Evolutionary conservation across 148 eudicot species (phyloP).

Genomic region (Mesembryanthemum crystallinum): DNA sequence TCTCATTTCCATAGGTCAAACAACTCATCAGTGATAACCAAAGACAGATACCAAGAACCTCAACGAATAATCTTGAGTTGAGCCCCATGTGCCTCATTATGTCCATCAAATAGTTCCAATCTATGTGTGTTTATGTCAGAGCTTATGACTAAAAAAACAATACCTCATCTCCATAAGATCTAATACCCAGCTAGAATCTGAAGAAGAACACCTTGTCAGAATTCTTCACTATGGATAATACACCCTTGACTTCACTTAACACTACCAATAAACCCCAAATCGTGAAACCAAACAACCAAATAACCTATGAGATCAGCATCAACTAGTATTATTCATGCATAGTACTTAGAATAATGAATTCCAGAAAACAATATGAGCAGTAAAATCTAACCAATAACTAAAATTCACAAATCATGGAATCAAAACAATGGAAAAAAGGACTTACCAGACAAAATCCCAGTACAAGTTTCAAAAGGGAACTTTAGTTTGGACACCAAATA

Average conservation of each 20-base stretch:
- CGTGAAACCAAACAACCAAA: background rate
- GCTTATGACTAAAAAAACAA: constrained; percentile 3
- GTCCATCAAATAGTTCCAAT: background rate
- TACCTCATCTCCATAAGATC: background rate
- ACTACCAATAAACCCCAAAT: background rate
- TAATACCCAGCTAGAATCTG: constrained; percentile 14
- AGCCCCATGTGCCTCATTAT: constrained; percentile 9
- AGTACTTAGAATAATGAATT: background rate
- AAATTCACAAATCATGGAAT: background rate
- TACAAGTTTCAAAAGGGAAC: background rate
- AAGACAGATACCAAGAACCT: background rate
- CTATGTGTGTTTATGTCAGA: constrained; percentile 3
- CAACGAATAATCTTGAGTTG: background rate
- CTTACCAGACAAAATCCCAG: background rate
- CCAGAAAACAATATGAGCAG: background rate
- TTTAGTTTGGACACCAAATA: background rate
- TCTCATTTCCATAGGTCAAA: constrained; percentile 26
- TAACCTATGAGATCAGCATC: background rate
- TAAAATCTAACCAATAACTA: background rate
- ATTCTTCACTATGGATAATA: background rate
- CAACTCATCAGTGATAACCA: constrained; percentile 12
- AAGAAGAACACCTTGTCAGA: background rate
- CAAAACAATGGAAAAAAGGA: background rate
- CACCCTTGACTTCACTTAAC: background rate
- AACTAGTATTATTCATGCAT: background rate